Percentiles rank a stretch among this genome's conserved stretches.
These are phyloP conservation scores for Xylaria intraflava DNA, from an alignment of 495 filamentous ascomycete species.

Conservation along the genomic window DNA sequence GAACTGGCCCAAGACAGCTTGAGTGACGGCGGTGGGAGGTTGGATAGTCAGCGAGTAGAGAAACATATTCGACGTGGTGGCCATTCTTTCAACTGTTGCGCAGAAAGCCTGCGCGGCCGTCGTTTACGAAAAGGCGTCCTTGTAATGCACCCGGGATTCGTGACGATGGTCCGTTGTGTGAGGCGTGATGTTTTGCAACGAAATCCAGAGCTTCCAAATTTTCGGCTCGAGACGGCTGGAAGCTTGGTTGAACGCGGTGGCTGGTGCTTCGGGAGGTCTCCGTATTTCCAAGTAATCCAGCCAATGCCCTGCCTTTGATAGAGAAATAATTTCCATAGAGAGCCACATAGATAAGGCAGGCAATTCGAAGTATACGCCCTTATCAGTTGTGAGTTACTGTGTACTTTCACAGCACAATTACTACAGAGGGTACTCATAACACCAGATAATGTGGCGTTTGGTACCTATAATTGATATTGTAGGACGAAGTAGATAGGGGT, in stretches of 20 bases:
- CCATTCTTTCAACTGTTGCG: slow-evolving; percentile 60
- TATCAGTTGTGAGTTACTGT: too few relatives aligned
- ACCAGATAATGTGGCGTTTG: too few relatives aligned
- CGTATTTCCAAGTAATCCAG: background rate
- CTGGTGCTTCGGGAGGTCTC: background rate
- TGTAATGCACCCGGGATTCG: background rate
- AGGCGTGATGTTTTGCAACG: background rate
- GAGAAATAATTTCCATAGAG: background rate
- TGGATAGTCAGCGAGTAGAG: slow-evolving; percentile 95
- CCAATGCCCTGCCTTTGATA: background rate
- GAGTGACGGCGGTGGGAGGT: slow-evolving; percentile 77
- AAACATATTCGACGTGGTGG: slow-evolving; percentile 94
- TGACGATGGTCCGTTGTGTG: background rate
- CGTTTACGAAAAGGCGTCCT: slow-evolving; percentile 1
- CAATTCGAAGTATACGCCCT: too few relatives aligned
- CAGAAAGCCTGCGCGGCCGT: slow-evolving; percentile 49
- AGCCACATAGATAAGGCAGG: background rate
- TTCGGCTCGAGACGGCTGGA: background rate
- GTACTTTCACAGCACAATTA: too few relatives aligned
- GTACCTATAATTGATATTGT: too few relatives aligned
- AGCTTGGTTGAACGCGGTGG: background rate
- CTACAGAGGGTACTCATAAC: too few relatives aligned
- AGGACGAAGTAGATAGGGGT: too few relatives aligned
- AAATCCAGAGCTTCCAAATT: slow-evolving; percentile 5
- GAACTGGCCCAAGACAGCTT: slow-evolving; percentile 90